These are phyloP conservation scores for Talaromyces sp. DNA, from an alignment of 2,329 filamentous ascomycete genomes.

Conservation along the genomic window DNA sequence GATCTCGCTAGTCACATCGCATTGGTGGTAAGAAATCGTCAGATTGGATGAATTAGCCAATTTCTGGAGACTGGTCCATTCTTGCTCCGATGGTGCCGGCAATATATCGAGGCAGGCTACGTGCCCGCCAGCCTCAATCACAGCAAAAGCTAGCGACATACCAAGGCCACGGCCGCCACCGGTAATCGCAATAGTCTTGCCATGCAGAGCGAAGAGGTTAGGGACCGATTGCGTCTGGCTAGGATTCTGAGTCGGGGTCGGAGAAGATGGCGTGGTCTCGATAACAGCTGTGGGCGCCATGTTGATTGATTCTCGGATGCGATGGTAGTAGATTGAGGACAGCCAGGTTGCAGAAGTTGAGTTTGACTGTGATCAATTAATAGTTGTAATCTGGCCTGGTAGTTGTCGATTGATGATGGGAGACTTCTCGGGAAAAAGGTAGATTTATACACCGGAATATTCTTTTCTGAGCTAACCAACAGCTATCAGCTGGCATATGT, in stretches of 20 bases:
- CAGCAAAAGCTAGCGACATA: slow-evolving; percentile 46
- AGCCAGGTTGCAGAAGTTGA: not conserved
- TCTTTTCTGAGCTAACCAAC: not conserved
- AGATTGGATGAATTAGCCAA: slow-evolving; percentile 33
- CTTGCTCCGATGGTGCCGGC: slow-evolving; percentile 19
- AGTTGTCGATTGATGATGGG: not conserved
- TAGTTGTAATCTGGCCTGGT: not conserved
- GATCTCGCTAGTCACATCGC: slow-evolving; percentile 47
- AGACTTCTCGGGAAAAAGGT: not conserved
- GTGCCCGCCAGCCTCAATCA: slow-evolving; percentile 48
- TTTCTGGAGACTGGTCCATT: slow-evolving; percentile 43
- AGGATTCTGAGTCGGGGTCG: not conserved
- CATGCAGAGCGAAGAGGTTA: slow-evolving; percentile 44
- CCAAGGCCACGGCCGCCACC: slow-evolving; percentile 51
- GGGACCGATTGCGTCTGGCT: slow-evolving; percentile 8
- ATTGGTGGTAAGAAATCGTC: slow-evolving; percentile 38
- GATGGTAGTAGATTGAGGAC: not conserved
- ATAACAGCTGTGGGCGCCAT: not conserved
- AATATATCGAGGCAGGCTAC: slow-evolving; percentile 48
- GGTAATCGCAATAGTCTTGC: slow-evolving; percentile 42
- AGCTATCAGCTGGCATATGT: not conserved
- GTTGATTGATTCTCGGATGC: not conserved
- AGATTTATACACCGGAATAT: not conserved
- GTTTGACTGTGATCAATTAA: no score
- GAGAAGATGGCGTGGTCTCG: not conserved